Conservation (phyloP, 73 alveolate species). For the Paramecium sexaurelia region DNA sequence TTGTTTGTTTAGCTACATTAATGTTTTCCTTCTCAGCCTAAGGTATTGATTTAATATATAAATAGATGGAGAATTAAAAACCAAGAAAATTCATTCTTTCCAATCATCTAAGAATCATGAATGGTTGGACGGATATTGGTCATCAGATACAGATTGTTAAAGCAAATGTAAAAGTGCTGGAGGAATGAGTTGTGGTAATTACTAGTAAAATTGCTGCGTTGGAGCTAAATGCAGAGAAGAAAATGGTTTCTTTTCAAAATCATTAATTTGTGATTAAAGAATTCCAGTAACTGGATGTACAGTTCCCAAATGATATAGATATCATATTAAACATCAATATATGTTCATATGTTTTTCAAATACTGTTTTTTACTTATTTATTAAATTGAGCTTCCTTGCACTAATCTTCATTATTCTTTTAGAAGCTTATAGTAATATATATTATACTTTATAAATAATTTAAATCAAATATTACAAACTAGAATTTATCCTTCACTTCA, state of each 20-base stretch:
- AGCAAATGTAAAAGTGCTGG: slow-evolving; percentile 2
- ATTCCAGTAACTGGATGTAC: slow-evolving; percentile 7
- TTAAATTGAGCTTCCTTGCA: neutral
- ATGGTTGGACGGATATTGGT: slow-evolving; percentile 34
- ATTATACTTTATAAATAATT: neutral
- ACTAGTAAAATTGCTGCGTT: slow-evolving; percentile 12
- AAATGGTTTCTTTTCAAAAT: neutral
- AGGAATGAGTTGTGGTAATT: slow-evolving; percentile 18
- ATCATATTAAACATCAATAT: neutral
- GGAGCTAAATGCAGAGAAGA: neutral
- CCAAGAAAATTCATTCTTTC: neutral
- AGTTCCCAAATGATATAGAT: neutral
- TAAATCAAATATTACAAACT: no score
- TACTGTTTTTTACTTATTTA: neutral
- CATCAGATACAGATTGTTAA: slow-evolving; percentile 10
- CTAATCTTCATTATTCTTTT: neutral
- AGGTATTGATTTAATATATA: neutral
- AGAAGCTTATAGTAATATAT: no score
- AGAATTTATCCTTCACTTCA: no score
- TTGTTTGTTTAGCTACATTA: neutral
- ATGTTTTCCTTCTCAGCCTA: slow-evolving; percentile 10
- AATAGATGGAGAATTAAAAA: neutral
- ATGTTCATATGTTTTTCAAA: neutral
- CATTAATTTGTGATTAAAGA: slow-evolving; percentile 5
- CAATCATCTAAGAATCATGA: slow-evolving; percentile 3